These are phyloP conservation scores for Umbilicus rupestris DNA, from an alignment of 164 flowering plant species.

Conservation along the genomic window DNA sequence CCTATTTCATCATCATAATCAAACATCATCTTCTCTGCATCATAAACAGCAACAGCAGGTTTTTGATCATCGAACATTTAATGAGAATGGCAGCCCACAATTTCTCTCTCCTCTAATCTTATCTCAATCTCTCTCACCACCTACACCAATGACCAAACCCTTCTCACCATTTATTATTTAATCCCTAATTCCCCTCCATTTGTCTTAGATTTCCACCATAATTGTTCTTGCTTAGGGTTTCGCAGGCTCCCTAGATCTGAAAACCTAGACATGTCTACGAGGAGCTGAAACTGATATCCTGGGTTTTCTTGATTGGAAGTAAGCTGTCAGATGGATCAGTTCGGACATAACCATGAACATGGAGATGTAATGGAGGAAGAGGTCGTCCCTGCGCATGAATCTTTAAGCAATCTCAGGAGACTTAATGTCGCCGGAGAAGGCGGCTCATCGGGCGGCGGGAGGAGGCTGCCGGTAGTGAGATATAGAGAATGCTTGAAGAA, in stretches of 20 bases:
- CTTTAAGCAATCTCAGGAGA: slow-evolving; percentile 2
- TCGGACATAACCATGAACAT: background rate
- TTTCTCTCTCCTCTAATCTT: slow-evolving; percentile 7
- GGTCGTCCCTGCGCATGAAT: background rate
- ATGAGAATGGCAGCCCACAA: slow-evolving; percentile 6
- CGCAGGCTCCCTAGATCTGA: background rate
- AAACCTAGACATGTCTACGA: background rate
- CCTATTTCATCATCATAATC: background rate
- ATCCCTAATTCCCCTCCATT: too few species aligned
- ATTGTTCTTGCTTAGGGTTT: slow-evolving; percentile 5
- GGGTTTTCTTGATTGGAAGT: too few species aligned
- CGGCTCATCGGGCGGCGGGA: slow-evolving; percentile 1
- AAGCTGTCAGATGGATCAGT: background rate
- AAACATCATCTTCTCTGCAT: slow-evolving; percentile 3
- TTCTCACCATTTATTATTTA: slow-evolving; percentile 5
- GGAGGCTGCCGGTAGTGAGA: background rate
- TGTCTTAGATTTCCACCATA: slow-evolving; percentile 1
- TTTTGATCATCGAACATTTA: background rate
- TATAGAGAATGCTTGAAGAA: slow-evolving; percentile 56
- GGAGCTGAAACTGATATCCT: background rate
- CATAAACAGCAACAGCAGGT: slow-evolving; percentile 4
- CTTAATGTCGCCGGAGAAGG: slow-evolving; percentile 6
- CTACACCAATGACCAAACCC: slow-evolving; percentile 5
- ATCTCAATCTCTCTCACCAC: slow-evolving; percentile 1
- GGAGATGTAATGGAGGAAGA: slow-evolving; percentile 4